phyloP scores from a whole-genome alignment of 2,329 filamentous ascomycete species.

The Trichoderma atroviride region DNA sequence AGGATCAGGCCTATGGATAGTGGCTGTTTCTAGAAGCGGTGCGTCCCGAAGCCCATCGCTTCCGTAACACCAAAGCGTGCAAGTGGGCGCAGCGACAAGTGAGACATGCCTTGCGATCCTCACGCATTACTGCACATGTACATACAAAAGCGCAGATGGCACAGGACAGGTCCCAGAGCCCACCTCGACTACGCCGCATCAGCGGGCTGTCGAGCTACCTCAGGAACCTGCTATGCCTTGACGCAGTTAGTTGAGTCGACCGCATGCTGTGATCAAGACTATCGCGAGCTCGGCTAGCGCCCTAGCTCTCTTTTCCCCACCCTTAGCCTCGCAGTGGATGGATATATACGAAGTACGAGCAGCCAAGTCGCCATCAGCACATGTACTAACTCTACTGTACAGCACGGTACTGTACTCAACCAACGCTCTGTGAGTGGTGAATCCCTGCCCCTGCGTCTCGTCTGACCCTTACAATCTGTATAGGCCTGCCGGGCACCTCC shows the following conservation, averaged over 20 bases:
- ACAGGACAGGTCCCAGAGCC: neutral
- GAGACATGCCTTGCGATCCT: neutral
- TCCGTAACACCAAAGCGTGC: neutral
- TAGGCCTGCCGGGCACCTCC: neutral
- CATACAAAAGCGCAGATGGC: neutral
- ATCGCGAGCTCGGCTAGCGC: conserved; percentile 10
- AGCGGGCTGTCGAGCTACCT: neutral
- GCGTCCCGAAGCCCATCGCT: conserved; percentile 17
- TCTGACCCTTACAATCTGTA: neutral
- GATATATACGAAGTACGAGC: conserved; percentile 13
- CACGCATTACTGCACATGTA: neutral
- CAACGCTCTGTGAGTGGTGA: neutral
- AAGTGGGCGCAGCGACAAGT: conserved; percentile 11
- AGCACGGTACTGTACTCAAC: neutral
- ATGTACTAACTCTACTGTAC: too few species aligned
- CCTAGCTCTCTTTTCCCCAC: conserved; percentile 9
- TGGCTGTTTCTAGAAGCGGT: conserved; percentile 24
- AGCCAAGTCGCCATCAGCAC: neutral
- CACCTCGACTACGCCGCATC: neutral
- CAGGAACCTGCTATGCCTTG: neutral
- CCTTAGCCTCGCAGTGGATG: neutral
- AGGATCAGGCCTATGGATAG: conserved; percentile 15
- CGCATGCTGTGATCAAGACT: neutral
- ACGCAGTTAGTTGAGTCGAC: neutral
- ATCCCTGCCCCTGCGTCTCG: neutral